Base-by-base conservation (phyloP, 169 alveolate species). In the Plasmodium knowlesi region DNA sequence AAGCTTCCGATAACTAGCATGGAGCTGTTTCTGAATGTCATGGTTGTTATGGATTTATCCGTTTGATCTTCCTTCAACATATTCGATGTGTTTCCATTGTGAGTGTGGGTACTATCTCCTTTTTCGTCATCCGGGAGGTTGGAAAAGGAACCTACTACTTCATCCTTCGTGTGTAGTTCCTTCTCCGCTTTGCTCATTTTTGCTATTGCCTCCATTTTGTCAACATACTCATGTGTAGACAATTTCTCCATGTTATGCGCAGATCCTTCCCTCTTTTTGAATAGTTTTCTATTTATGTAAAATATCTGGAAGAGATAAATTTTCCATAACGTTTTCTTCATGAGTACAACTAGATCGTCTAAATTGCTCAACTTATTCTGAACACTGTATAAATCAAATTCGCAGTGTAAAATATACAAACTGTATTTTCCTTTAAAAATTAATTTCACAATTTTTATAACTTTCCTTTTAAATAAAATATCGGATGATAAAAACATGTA, bases 401-500 rank as follows among this genome's bases (percentile, higher is more conserved):
- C 94, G 43, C 83, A 67, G 37, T 57, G 90, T 30, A 89, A 67
- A 67, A 89, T 79, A 73, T 89, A 89, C 76, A 89, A 81, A 89
- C 72, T 70, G 50, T 89, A 89, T 43, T 57, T 80, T 41, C 82
- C 82, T 41, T 89, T 81, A 89, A 79, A 89, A 39, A 80, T 73
- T 80, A 89, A 80, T 89, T 89, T 89, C 74, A 89, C 22, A 25
- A 89, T 41, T 89, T 89, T 89, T 79, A 89, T 80, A 80, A 89
- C 94, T 39, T 89, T 89, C 43, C 94, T 78, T 70, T 89, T 89
- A 67, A 89, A 37, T 32, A 89, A 79, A 22, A 89, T 67, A 67
- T 89, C 94, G 12, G 94, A 89, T 67, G 94, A 80, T 61, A 89
- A 89, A 79, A 67, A 89, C 89, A 89, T 89, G 41, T 74, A 89